phyloP scores from a whole-genome alignment of 2,329 filamentous ascomycete genomes.

The Bipolaris gigantea region DNA sequence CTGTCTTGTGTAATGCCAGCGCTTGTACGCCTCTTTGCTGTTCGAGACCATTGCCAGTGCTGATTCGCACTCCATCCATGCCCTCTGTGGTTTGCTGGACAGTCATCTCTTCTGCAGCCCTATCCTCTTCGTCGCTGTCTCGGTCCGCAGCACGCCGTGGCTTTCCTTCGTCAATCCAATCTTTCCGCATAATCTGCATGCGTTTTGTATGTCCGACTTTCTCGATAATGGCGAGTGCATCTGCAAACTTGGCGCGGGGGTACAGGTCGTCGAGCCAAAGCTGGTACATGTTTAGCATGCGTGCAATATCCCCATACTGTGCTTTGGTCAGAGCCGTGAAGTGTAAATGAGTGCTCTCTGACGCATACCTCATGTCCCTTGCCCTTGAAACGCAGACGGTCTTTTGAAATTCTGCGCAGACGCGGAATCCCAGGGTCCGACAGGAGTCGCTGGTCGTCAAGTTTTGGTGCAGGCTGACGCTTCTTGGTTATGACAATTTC shows the following conservation, averaged over 20 bases:
- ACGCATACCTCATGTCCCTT: constrained; percentile 81
- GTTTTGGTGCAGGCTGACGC: constrained; percentile 75
- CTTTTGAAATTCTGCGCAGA: constrained; percentile 69
- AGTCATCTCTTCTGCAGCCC: neutral
- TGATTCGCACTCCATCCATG: constrained; percentile 17
- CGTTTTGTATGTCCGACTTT: constrained; percentile 85
- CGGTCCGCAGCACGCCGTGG: constrained; percentile 48
- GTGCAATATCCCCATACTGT: constrained; percentile 80
- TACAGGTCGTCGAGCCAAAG: constrained; percentile 96
- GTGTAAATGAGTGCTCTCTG: neutral
- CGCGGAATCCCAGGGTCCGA: constrained; percentile 82
- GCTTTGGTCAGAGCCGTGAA: constrained; percentile 13
- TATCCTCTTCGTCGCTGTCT: constrained; percentile 34
- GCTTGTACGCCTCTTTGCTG: neutral
- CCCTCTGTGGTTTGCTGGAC: constrained; percentile 7
- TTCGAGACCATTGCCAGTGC: neutral
- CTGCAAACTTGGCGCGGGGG: constrained; percentile 89
- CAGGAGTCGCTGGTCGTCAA: constrained; percentile 83
- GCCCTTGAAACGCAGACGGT: constrained; percentile 77
- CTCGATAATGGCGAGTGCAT: constrained; percentile 87
- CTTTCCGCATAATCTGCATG: constrained; percentile 72
- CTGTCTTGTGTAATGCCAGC: constrained; percentile 18
- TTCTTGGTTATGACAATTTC: constrained; percentile 82
- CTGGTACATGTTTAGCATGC: constrained; percentile 87
- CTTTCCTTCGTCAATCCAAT: constrained; percentile 80